These are phyloP conservation scores for Pouteria glomerata DNA, from an alignment of 148 eudicot species.

Conservation along the genomic window DNA sequence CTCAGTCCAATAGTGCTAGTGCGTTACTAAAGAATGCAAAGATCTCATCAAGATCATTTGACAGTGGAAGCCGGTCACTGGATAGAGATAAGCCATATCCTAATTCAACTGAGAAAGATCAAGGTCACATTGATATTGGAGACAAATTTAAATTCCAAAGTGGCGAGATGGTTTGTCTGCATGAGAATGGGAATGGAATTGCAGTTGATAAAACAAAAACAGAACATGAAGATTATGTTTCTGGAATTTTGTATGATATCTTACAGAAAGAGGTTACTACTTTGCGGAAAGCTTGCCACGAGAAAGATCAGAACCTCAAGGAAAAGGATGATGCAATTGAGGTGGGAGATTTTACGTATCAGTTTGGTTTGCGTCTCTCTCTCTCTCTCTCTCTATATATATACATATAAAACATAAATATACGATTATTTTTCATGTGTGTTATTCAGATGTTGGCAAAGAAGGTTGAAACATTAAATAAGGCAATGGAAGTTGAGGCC, in stretches of 20 bases:
- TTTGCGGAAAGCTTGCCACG: constrained; percentile 60
- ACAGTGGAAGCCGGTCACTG: constrained; percentile 37
- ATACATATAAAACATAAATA: too few species aligned
- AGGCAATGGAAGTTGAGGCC: constrained; percentile 78
- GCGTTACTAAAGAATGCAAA: constrained; percentile 41
- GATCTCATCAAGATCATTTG: constrained; percentile 47
- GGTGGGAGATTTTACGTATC: constrained; percentile 27
- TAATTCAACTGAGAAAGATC: constrained; percentile 15
- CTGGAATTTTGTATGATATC: constrained; percentile 71
- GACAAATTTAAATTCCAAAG: constrained; percentile 27
- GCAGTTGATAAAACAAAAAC: constrained; percentile 17
- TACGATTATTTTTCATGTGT: too few species aligned
- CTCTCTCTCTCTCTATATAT: too few species aligned
- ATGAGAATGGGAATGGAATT: constrained; percentile 25
- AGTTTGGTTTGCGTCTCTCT: neutral
- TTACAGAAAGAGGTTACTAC: constrained; percentile 69
- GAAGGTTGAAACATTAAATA: too few species aligned
- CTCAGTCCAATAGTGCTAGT: constrained; percentile 29
- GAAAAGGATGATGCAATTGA: constrained; percentile 73
- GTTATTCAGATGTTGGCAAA: too few species aligned
- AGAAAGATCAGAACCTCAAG: constrained; percentile 66
- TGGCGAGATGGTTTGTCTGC: constrained; percentile 13
- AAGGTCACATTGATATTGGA: constrained; percentile 15
- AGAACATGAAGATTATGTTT: constrained; percentile 51
- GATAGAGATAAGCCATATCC: constrained; percentile 30